Evolutionary conservation across 495 filamentous ascomycete species (phyloP), one percentile per base, ranked within the genome.

Genomic region (Oidiodendron maius): DNA sequence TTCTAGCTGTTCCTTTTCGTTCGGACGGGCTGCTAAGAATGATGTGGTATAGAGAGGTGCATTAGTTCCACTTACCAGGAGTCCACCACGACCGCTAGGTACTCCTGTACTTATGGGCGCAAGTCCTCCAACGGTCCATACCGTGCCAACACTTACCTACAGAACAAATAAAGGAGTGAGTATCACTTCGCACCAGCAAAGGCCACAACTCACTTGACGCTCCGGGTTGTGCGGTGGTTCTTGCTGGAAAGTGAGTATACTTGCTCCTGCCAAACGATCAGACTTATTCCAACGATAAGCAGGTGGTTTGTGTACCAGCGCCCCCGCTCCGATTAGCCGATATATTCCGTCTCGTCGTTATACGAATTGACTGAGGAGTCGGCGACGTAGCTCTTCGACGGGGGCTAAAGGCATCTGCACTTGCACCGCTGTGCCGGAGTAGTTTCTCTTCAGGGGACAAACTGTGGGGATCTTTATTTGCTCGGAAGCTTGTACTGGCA

Each of bases 71-170:
- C 83, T 86, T 36, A 74, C 76, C 11, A 86, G 55, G 23, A 83
- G 59, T 15, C 79, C 76, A 15, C 82, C 82, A 30, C 76, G 69
- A 9, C 84, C 83, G 60, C 83, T 71, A 41, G 81, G 61, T 16
- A 84, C 62, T 8, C 76, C 72, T 32, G 67, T 54, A 10, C 66
- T 76, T 12, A 72, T 71, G 18, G 74, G 71, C 37, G 77, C 75
- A 22, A 74, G 55, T 22, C 88, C 86, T 15, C 90, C 87, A 13
- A 93, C 86, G 4, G 79, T 78, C 90, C 90, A 95, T n/a, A 91
- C 72, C 28, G 79, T 75, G 0, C 86, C 87, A 40, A 67, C 54
- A 63, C 87, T 93, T 40, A 81, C 67, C 51, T 77, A n/a, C n/a
- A n/a, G n/a, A n/a, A n/a, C n/a, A n/a, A n/a, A n/a, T n/a, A n/a